phyloP scores from a whole-genome alignment of 1,284 basidiomycete genomes.

The Apiotrichum veenhuisii region DNA sequence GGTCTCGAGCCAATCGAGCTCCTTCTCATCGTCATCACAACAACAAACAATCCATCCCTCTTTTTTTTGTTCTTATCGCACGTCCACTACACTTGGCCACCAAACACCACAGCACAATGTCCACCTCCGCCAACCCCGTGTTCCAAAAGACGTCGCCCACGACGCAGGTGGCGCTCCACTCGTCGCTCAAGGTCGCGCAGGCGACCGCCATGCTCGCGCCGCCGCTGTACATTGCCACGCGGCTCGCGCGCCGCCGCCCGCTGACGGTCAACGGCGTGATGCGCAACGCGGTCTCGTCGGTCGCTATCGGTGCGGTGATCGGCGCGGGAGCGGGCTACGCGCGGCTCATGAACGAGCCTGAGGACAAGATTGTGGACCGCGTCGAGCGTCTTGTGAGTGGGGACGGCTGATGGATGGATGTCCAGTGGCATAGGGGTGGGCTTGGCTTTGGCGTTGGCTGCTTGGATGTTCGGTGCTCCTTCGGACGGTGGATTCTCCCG shows the following conservation, averaged over 20 bases:
- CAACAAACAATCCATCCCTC: no score
- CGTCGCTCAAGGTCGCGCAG: constrained; percentile 38
- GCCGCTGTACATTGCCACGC: constrained; percentile 37
- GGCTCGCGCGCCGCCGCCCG: constrained; percentile 26
- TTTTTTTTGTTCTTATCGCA: no score
- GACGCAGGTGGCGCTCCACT: constrained; percentile 35
- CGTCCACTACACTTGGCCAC: no score
- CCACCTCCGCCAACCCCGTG: constrained; percentile 32
- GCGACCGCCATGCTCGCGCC: constrained; percentile 36
- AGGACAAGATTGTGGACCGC: constrained; percentile 30
- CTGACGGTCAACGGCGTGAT: constrained; percentile 34
- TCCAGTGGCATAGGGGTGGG: no score
- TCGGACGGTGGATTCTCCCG: no score
- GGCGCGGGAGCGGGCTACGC: constrained; percentile 30
- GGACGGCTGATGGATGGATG: no score
- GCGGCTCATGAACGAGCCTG: constrained; percentile 27
- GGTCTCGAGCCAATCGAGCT: not conserved
- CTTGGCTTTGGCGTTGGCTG: no score
- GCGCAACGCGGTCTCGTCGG: constrained; percentile 18
- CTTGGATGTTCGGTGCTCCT: no score
- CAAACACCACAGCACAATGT: constrained; percentile 19
- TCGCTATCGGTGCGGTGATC: constrained; percentile 23
- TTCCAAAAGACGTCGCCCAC: constrained; percentile 22
- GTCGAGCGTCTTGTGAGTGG: constrained; percentile 39
- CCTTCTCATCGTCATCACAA: not conserved